Percentiles rank a stretch among this genome's conserved stretches.
These are phyloP conservation scores for Globisporangium cylindrosporum DNA, from an alignment of 352 stramenopile genomes.

Conservation along the genomic window DNA sequence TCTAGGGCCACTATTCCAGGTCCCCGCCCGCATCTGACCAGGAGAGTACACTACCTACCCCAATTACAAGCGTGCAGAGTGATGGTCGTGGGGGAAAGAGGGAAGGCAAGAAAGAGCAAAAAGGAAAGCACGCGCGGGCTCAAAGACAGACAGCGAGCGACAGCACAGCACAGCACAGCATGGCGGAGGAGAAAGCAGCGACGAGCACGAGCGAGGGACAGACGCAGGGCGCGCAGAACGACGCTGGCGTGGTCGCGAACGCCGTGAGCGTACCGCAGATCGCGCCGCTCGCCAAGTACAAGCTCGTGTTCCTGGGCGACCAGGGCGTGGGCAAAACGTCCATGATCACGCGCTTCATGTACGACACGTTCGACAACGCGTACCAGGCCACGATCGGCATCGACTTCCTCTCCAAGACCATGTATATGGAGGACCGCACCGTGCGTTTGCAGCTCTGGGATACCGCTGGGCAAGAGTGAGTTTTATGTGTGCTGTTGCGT, in stretches of 20 bases:
- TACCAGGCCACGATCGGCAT: slow-evolving; percentile 99
- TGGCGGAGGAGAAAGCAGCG: slow-evolving; percentile 26
- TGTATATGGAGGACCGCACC: slow-evolving; percentile 98
- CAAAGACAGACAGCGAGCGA: neutral
- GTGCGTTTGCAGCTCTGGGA: slow-evolving; percentile 99
- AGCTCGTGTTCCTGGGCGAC: slow-evolving; percentile 94
- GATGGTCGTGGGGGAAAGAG: slow-evolving; percentile 3
- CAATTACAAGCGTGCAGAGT: neutral
- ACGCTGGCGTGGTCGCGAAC: slow-evolving; percentile 9
- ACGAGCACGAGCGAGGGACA: neutral
- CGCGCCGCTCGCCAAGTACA: slow-evolving; percentile 92
- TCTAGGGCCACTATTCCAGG: neutral
- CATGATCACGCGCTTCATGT: slow-evolving; percentile 99
- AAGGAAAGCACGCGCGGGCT: slow-evolving; percentile 1
- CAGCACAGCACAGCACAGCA: neutral
- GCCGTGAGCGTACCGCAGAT: slow-evolving; percentile 78
- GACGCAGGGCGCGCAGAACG: slow-evolving; percentile 14
- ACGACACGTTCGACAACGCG: slow-evolving; percentile 96
- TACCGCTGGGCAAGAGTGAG: slow-evolving; percentile 96
- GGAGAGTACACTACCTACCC: neutral
- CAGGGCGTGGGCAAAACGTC: slow-evolving; percentile 99
- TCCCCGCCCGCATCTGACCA: neutral
- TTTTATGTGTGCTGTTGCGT: slow-evolving; percentile 4
- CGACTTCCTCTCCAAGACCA: slow-evolving; percentile 99
- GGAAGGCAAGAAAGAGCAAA: slow-evolving; percentile 5